Percentiles rank a stretch among this genome's conserved stretches.
Evolutionary conservation across 495 filamentous ascomycete species (phyloP).

Genomic region (Talaromyces nanjingensis): DNA sequence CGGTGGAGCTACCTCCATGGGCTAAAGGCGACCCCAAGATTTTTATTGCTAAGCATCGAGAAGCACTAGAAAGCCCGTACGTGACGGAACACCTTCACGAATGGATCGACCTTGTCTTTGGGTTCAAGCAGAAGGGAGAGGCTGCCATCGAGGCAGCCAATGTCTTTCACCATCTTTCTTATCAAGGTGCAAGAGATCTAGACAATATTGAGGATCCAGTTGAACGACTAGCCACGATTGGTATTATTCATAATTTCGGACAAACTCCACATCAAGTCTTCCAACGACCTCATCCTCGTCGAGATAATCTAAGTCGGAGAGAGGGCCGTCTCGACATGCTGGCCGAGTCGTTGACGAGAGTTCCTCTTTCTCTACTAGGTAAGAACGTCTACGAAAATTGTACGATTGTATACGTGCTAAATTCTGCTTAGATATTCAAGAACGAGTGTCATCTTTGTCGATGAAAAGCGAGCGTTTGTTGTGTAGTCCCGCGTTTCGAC

Average conservation of each 20-base stretch:
- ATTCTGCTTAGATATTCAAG: slow-evolving; percentile 53
- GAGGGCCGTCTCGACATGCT: slow-evolving; percentile 67
- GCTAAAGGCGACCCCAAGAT: slow-evolving; percentile 95
- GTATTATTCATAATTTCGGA: slow-evolving; percentile 97
- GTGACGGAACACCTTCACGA: slow-evolving; percentile 85
- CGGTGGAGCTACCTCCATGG: slow-evolving; percentile 86
- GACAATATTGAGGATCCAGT: slow-evolving; percentile 85
- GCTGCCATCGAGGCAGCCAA: slow-evolving; percentile 87
- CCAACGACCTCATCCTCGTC: slow-evolving; percentile 63
- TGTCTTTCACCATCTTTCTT: slow-evolving; percentile 92
- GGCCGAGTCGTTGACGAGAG: slow-evolving; percentile 66
- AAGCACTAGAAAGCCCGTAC: slow-evolving; percentile 90
- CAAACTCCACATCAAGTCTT: slow-evolving; percentile 97
- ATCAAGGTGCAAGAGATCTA: slow-evolving; percentile 86
- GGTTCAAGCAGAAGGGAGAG: slow-evolving; percentile 89
- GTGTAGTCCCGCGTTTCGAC: slow-evolving; percentile 70
- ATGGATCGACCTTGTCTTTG: slow-evolving; percentile 97
- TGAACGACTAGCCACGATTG: slow-evolving; percentile 78
- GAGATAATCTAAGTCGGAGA: slow-evolving; percentile 57
- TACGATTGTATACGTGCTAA: not conserved
- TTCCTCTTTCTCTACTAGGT: slow-evolving; percentile 74
- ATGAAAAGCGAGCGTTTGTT: slow-evolving; percentile 84
- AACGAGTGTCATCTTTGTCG: slow-evolving; percentile 70
- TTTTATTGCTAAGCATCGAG: slow-evolving; percentile 88
- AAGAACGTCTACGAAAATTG: slow-evolving; percentile 14